Conservation (phyloP, 163 green algal genomes). For the Prototheca stagnorum region DNA sequence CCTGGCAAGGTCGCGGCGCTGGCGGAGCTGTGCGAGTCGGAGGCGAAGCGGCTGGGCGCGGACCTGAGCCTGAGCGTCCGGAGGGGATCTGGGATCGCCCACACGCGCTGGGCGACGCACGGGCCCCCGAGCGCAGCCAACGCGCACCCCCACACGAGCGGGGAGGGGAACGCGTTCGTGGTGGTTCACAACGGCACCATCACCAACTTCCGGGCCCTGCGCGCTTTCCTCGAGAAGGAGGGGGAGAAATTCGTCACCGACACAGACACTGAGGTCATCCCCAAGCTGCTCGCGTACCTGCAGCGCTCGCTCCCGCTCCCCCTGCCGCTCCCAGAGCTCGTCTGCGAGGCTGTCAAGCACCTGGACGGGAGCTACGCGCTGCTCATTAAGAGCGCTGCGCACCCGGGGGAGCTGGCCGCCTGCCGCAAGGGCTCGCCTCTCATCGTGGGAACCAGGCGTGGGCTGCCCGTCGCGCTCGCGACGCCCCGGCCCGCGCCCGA, state of each 20-base stretch:
- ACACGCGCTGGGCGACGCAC: constrained; percentile 97
- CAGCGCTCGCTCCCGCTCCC: constrained; percentile 37
- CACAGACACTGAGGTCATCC: constrained; percentile 98
- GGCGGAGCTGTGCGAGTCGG: constrained; percentile 23
- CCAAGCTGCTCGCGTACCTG: constrained; percentile 89
- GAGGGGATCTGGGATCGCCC: constrained; percentile 55
- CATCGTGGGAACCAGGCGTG: constrained; percentile 69
- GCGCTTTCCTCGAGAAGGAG: constrained; percentile 61
- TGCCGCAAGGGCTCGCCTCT: constrained; percentile 86
- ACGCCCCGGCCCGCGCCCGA: background rate
- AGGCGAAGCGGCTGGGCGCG: constrained; percentile 8
- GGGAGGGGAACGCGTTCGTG: constrained; percentile 63
- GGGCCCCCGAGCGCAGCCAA: constrained; percentile 68
- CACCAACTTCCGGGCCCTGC: constrained; percentile 86
- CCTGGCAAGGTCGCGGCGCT: constrained; percentile 82
- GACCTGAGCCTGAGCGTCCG: constrained; percentile 14
- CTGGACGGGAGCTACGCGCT: constrained; percentile 93
- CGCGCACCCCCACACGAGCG: constrained; percentile 75
- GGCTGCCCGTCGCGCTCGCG: background rate
- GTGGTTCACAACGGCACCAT: constrained; percentile 99
- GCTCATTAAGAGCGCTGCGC: constrained; percentile 83
- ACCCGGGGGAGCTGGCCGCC: constrained; percentile 84
- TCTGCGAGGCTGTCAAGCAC: constrained; percentile 88
- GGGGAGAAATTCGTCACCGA: constrained; percentile 78
- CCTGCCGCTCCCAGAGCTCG: constrained; percentile 37